phyloP scores from a whole-genome alignment of 768 basidiomycete species.

The Psilocybe tampanensis region DNA sequence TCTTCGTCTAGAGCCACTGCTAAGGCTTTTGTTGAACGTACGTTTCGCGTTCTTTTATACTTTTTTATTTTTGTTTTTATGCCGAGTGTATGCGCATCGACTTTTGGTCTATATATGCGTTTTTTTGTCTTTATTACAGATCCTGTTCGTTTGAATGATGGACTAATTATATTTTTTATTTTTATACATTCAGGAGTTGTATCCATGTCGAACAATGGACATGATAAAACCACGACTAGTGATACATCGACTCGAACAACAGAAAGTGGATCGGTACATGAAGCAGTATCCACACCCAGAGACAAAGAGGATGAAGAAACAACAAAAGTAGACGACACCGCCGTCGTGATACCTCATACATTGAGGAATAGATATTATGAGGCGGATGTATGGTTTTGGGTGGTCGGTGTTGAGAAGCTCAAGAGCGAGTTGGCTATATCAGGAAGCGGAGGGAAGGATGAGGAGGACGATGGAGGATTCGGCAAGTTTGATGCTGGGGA shows the following conservation, averaged over 20 bases:
- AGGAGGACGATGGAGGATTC: background rate
- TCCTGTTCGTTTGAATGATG: background rate
- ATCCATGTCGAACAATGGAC: background rate
- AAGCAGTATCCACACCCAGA: no score
- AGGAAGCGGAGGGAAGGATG: background rate
- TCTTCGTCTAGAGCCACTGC: slow-evolving; percentile 1
- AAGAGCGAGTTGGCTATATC: background rate
- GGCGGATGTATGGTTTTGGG: slow-evolving; percentile 41
- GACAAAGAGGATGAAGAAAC: background rate
- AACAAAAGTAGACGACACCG: background rate
- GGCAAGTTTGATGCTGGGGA: background rate
- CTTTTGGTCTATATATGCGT: no score
- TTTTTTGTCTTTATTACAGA: no score
- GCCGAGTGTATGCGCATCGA: no score
- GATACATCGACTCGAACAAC: background rate
- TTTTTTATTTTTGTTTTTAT: background rate
- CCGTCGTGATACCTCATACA: slow-evolving; percentile 11
- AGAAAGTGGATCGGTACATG: no score
- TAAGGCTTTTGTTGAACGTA: slow-evolving; percentile 7
- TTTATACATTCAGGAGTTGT: background rate
- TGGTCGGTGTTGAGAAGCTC: slow-evolving; percentile 35
- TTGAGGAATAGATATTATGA: slow-evolving; percentile 66
- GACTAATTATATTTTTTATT: background rate
- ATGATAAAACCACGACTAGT: background rate
- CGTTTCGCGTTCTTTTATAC: background rate